Conservation (phyloP, 345 rosid genomes). For the Passiflora organensis region DNA sequence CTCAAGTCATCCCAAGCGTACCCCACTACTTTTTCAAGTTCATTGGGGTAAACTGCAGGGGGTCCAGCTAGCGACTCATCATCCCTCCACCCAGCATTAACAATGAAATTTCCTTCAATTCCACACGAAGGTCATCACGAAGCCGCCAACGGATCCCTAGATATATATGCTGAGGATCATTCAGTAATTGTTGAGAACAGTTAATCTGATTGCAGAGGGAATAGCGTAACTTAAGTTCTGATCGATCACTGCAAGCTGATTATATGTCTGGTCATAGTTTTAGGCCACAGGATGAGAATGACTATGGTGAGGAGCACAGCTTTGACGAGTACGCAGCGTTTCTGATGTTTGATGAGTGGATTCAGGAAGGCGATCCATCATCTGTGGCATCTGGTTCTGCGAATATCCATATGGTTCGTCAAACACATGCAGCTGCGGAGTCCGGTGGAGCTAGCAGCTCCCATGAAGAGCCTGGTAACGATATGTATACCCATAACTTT, state of each 20-base stretch:
- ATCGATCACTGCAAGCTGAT: too few relatives aligned
- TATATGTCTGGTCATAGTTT: not conserved
- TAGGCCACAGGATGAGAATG: constrained; percentile 27
- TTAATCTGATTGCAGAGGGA: too few relatives aligned
- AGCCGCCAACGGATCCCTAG: constrained; percentile 8
- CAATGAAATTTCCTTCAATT: constrained; percentile 36
- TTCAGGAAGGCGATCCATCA: constrained; percentile 30
- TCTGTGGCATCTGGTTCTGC: constrained; percentile 24
- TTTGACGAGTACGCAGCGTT: constrained; percentile 57
- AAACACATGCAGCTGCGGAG: constrained; percentile 21
- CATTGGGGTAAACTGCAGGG: too few relatives aligned
- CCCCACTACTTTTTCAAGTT: not conserved
- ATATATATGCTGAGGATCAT: not conserved
- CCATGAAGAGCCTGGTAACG: constrained; percentile 19
- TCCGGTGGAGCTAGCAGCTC: constrained; percentile 27
- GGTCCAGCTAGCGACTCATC: too few relatives aligned
- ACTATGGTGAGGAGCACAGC: constrained; percentile 22
- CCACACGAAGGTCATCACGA: constrained; percentile 32
- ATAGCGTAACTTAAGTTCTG: too few relatives aligned
- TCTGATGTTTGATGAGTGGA: constrained; percentile 48
- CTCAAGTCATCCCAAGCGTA: constrained; percentile 1
- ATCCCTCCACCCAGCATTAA: constrained; percentile 9
- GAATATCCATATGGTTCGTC: constrained; percentile 31
- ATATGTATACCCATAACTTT: too few relatives aligned
- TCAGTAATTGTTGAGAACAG: too few relatives aligned